These are phyloP conservation scores for Chrysoporthe deuterocubensis DNA, from an alignment of 2,329 filamentous ascomycete genomes.

Conservation along the genomic window DNA sequence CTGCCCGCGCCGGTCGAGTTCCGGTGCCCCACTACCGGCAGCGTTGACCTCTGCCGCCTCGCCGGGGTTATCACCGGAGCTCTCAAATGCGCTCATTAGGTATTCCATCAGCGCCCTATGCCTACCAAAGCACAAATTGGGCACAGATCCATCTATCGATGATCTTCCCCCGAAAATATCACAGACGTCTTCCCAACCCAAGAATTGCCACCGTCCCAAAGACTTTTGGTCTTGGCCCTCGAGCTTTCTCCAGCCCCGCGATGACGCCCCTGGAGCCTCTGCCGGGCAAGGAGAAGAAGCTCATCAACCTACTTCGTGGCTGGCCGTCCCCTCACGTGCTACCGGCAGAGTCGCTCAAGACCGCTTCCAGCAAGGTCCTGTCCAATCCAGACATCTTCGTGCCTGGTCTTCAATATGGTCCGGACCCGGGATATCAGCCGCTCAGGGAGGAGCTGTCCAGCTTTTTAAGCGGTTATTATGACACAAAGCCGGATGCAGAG, in stretches of 20 bases:
- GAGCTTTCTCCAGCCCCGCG: conserved; percentile 2
- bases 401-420: conserved; percentile 66
- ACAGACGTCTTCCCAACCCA: not conserved
- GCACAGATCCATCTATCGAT: not conserved
- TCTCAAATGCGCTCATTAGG: not conserved
- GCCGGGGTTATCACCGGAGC: not conserved
- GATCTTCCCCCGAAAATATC: not conserved
- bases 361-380: conserved; percentile 65
- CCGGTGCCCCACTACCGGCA: conserved; percentile 8
- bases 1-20: not conserved
- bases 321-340: conserved; percentile 70
- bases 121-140: not conserved
- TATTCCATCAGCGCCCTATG: too few species aligned
- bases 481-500: conserved; percentile 47
- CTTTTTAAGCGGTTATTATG: conserved; percentile 72
- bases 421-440: conserved; percentile 74
- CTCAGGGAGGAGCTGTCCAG: conserved; percentile 69
- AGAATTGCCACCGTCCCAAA: not conserved
- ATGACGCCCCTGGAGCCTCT: conserved; percentile 26
- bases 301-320: conserved; percentile 69
- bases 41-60: not conserved
- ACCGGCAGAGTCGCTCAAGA: conserved; percentile 64
- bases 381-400: conserved; percentile 60
- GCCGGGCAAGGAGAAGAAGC: conserved; percentile 36
- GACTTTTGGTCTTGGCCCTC: not conserved